Percentiles rank a stretch among this genome's conserved stretches.
Conservation (phyloP, 495 filamentous ascomycete genomes). For the Poronia punctata region DNA sequence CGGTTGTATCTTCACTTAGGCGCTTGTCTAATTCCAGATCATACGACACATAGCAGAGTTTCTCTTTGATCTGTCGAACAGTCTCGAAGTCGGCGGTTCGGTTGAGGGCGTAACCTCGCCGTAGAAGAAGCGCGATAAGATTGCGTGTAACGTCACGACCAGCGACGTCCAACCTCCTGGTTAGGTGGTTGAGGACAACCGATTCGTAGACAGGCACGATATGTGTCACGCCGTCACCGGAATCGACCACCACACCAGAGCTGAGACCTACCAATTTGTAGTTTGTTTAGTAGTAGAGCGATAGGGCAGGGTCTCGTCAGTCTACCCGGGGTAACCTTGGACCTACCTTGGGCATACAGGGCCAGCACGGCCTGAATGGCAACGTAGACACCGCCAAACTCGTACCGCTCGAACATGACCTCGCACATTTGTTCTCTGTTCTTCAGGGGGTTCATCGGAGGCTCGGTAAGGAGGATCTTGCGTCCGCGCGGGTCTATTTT, state of each 20-base stretch:
- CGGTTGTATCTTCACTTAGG: slow-evolving; percentile 94
- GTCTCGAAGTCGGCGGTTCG: slow-evolving; percentile 98
- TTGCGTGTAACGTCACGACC: slow-evolving; percentile 96
- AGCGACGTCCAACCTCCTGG: slow-evolving; percentile 85
- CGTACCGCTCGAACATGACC: slow-evolving; percentile 97
- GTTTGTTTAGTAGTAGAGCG: too few relatives aligned
- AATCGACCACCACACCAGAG: slow-evolving; percentile 95
- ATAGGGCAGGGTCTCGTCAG: slow-evolving; percentile 8
- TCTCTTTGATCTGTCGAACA: slow-evolving; percentile 98
- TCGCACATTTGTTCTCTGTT: slow-evolving; percentile 97
- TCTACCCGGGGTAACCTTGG: neutral
- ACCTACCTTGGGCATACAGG: slow-evolving; percentile 87
- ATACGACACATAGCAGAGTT: slow-evolving; percentile 98
- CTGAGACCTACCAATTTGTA: slow-evolving; percentile 87
- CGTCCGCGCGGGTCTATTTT: slow-evolving; percentile 81
- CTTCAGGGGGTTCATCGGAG: slow-evolving; percentile 92
- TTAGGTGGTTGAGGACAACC: slow-evolving; percentile 95
- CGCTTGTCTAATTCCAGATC: slow-evolving; percentile 94
- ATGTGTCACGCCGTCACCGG: slow-evolving; percentile 95
- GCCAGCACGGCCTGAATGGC: slow-evolving; percentile 97
- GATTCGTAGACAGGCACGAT: slow-evolving; percentile 98
- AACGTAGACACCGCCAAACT: slow-evolving; percentile 95
- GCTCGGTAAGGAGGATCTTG: slow-evolving; percentile 98
- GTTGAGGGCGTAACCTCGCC: slow-evolving; percentile 94
- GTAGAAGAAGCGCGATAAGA: slow-evolving; percentile 89